phyloP scores from a whole-genome alignment of 192 early-diverging fungal species.

The Nowakowskiella sp. region DNA sequence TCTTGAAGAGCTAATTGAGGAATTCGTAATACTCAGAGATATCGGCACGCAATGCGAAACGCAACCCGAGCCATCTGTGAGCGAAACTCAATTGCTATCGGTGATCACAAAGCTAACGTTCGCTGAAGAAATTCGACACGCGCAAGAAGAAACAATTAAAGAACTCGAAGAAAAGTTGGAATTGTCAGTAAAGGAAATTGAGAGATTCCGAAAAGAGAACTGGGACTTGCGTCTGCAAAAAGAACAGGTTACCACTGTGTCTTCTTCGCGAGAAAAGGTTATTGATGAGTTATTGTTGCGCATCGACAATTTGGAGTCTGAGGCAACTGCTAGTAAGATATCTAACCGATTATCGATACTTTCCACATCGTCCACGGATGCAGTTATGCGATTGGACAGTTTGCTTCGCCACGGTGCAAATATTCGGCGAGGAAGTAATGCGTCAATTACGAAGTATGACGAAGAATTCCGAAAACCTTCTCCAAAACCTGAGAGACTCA shows the following conservation, averaged over 20 bases:
- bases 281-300: conserved; percentile 15
- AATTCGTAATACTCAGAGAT: conserved; percentile 18
- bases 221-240: conserved; percentile 7
- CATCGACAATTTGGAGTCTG: conserved; percentile 8
- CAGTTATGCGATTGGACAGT: too few relatives aligned
- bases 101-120: conserved; percentile 8
- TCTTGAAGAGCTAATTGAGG: conserved; percentile 6
- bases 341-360: too few relatives aligned
- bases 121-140: conserved; percentile 8
- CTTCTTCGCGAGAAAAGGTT: conserved; percentile 4
- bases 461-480: too few relatives aligned
- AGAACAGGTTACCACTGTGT: conserved; percentile 8
- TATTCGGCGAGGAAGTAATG: too few relatives aligned
- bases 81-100: conserved; percentile 1
- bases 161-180: conserved; percentile 13
- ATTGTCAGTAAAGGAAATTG: not conserved
- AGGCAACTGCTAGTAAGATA: conserved; percentile 7
- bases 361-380: too few relatives aligned
- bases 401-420: too few relatives aligned
- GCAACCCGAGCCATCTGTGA: not conserved
- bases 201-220: conserved; percentile 5
- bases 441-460: too few relatives aligned
- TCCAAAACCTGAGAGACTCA: too few relatives aligned
- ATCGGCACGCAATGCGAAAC: conserved; percentile 18
- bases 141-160: conserved; percentile 19